Conservation (phyloP, 2,329 filamentous ascomycete species). For the Trichoderma endophyticum region DNA sequence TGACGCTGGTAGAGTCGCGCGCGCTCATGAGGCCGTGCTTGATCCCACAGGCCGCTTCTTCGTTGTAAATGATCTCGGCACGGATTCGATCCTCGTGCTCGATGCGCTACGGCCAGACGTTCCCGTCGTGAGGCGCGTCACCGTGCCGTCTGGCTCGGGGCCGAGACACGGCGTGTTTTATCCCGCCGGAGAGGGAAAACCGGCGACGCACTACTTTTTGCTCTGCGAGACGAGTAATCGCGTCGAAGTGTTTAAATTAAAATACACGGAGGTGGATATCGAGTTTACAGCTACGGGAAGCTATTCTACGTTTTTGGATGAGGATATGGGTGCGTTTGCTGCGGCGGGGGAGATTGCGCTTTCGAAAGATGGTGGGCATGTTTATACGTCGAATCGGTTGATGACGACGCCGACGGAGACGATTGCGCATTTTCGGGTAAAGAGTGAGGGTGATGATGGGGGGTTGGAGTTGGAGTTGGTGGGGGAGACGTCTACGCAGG, state of each 20-base stretch:
- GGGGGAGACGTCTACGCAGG: constrained; percentile 35
- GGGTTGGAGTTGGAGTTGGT: constrained; percentile 31
- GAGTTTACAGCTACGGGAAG: constrained; percentile 35
- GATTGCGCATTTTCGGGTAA: constrained; percentile 45
- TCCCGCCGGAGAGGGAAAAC: constrained; percentile 23
- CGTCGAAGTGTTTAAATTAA: constrained; percentile 42
- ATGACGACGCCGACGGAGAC: constrained; percentile 44
- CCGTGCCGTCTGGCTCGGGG: constrained; percentile 41
- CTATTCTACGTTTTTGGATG: constrained; percentile 40
- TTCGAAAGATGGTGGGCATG: constrained; percentile 39
- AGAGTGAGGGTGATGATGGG: not conserved
- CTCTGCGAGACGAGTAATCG: constrained; percentile 46
- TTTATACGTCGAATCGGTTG: constrained; percentile 53
- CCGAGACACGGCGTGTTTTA: constrained; percentile 53
- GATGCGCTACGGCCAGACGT: constrained; percentile 38
- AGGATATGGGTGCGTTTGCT: constrained; percentile 30
- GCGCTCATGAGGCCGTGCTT: constrained; percentile 47
- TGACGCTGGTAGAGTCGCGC: constrained; percentile 32
- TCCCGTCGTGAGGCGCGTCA: constrained; percentile 34
- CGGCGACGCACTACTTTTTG: constrained; percentile 45
- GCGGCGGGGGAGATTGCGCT: constrained; percentile 46
- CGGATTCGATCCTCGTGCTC: constrained; percentile 44
- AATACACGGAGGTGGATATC: constrained; percentile 35
- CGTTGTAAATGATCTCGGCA: constrained; percentile 48
- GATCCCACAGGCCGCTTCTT: constrained; percentile 51